These are phyloP conservation scores for Mortierella sp. DNA, from an alignment of 371 early-diverging fungal genomes.

Conservation along the genomic window DNA sequence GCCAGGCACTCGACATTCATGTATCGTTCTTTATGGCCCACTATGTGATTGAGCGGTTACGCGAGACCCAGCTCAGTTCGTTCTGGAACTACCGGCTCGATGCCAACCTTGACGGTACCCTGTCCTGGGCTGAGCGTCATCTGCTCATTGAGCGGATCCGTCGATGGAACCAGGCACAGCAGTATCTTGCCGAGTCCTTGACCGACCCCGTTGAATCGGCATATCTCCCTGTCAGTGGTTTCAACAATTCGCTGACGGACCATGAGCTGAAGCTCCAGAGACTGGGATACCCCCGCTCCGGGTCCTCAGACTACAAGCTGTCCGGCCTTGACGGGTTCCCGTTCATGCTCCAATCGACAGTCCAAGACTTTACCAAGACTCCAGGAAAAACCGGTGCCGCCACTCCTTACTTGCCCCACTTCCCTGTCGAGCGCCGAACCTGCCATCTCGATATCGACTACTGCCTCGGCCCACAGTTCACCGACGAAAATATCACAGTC, in stretches of 20 bases:
- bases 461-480: constrained; percentile 33
- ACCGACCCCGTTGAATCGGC: not conserved
- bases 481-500: not conserved
- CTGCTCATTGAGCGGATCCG: constrained; percentile 25
- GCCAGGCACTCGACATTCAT: constrained; percentile 35
- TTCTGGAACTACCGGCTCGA: constrained; percentile 50
- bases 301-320: constrained; percentile 19
- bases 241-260: constrained; percentile 1
- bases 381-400: no score
- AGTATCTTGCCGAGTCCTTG: not conserved
- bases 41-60: constrained; percentile 52
- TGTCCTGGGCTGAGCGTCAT: constrained; percentile 47
- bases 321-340: constrained; percentile 48
- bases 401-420: not conserved
- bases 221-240: not conserved
- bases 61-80: constrained; percentile 49
- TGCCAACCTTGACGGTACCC: constrained; percentile 41
- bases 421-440: not conserved
- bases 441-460: constrained; percentile 32
- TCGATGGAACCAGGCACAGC: constrained; percentile 26
- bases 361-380: constrained; percentile 1
- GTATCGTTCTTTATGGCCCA: constrained; percentile 56
- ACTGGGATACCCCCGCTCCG: constrained; percentile 11
- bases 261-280: not conserved
- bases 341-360: constrained; percentile 21